These are phyloP conservation scores for Eucalyptus sp. DNA, from an alignment of 345 rosid genomes.

Conservation along the genomic window DNA sequence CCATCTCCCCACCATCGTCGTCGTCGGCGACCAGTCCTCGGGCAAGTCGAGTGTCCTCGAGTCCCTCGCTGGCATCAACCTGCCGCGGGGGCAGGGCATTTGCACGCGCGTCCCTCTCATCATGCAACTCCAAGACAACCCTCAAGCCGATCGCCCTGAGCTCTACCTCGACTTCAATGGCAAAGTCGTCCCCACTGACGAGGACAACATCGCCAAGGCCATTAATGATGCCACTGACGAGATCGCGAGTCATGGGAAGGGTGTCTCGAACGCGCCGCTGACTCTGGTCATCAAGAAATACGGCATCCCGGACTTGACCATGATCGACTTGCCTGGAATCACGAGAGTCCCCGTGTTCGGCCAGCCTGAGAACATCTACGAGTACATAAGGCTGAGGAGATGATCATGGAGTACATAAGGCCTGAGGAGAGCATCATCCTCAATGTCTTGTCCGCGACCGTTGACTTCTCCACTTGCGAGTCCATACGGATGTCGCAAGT, in stretches of 20 bases:
- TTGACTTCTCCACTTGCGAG: conserved; percentile 38
- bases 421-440: conserved; percentile 39
- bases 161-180: neutral
- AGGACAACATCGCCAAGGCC: conserved; percentile 9
- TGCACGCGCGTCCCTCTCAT: neutral
- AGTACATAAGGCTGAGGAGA: no score
- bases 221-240: conserved; percentile 20
- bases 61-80: conserved; percentile 27
- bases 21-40: conserved; percentile 38
- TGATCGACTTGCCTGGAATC: conserved; percentile 58
- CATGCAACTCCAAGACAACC: neutral
- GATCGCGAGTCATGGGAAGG: conserved; percentile 38
- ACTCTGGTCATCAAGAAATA: conserved; percentile 32
- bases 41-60: conserved; percentile 50
- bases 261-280: conserved; percentile 20
- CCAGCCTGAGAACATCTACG: conserved; percentile 37
- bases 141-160: neutral
- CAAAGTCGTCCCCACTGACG: neutral
- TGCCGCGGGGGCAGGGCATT: neutral
- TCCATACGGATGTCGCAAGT: conserved; percentile 36
- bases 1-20: conserved; percentile 46
- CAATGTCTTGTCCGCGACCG: conserved; percentile 28
- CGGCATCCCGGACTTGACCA: conserved; percentile 38
- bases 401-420: conserved; percentile 29
- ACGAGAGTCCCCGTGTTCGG: conserved; percentile 36